Evolutionary conservation across 164 flowering plant species (phyloP), one percentile per base, ranked within the genome.

Genomic region (Aristolochia californica): DNA sequence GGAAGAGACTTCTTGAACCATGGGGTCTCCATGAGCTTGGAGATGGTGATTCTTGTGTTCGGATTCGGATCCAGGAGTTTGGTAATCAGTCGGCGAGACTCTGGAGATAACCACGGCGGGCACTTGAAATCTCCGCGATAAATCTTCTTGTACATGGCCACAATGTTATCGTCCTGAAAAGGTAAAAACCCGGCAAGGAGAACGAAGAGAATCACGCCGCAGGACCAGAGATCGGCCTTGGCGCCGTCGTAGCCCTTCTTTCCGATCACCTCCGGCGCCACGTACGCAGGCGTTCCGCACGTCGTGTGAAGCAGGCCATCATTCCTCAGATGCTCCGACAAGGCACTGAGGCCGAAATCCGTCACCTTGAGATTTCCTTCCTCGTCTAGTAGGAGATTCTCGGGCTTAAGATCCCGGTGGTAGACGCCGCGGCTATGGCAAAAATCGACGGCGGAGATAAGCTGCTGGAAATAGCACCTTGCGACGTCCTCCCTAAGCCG

Each of bases 261-360:
- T 55, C 80, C 61, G 38, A 87, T 47, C 12, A 90, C 88, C 72
- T 90, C 97, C 45, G 95, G 97, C 20, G 95, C 90, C 1, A 89
- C 84, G 47, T 89, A 89, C 0, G 97, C 93, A 23, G 91, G 93
- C 0, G 96, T 88, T 0, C 97, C 97, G 43, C 97, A 90, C 78
- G 70, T 82, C 4, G 97, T 90, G 73, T 90, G 95, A 0, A 90
- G 73, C 13, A 90, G 75, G 8, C 94, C 94, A 56, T 85, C 96
- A 45, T 61, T 53, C 0, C 69, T 57, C 12, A 68, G 55, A 45
- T 85, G 91, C 64, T 81, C 91, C 43, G 90, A 85, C 62, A 88
- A 53, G 2, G 96, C 87, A 2, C 89, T 83, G 13, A 90, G 64
- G 1, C 97, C 97, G 47, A 90, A 90, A 63, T 90, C 97, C 13